Evolutionary conservation across 169 alveolate genomes (phyloP), one percentile per base, ranked within the genome.

Genomic region (Haemoproteus tartakovskyi): DNA sequence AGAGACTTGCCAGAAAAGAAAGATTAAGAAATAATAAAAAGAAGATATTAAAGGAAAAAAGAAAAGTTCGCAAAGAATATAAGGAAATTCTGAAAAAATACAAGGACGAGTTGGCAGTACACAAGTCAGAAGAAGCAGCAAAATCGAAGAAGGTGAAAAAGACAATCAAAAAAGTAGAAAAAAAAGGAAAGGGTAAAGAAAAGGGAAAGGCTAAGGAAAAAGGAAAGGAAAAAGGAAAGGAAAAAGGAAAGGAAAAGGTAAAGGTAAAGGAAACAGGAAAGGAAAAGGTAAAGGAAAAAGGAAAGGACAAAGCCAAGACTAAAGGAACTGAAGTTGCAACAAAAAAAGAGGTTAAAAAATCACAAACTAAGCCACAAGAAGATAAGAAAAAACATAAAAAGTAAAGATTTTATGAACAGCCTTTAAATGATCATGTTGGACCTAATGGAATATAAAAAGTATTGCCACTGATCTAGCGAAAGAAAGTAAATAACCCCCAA

Each of bases 1-100:
- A 94, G 79, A 94, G 99, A 78, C 79, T 98, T 62, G 97, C 97
- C 89, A 92, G 99, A 87, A 97, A 97, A 93, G 91, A 94, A 87
- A 70, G 86, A 14, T 85, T 80, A 48, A 37, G 56, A 16, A 87
- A 84, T 12, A 78, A 84, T 22, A 87, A 89, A 79, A 89, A 89
- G 50, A 89, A 87, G 33, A 86, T 91, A 37, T 67, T 67, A 57
- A 62, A 88, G 43, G 92, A 91, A 86, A 86, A 85, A 38, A 74
- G 79, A 27, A 81, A 78, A 41, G 87, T 87, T n/a, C 26, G 88
- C 19, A 89, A 84, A 78, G 94, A 82, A 51, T 90, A 90, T 78
- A 80, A 64, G 41, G 50, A 62, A 84, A 54, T 91, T 81, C 18
- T 89, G 51, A 85, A 83, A 54, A 87, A 86, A 43, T 89, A 86